phyloP scores from a whole-genome alignment of 208 protist genomes.

The Leishmania tropica region DNA sequence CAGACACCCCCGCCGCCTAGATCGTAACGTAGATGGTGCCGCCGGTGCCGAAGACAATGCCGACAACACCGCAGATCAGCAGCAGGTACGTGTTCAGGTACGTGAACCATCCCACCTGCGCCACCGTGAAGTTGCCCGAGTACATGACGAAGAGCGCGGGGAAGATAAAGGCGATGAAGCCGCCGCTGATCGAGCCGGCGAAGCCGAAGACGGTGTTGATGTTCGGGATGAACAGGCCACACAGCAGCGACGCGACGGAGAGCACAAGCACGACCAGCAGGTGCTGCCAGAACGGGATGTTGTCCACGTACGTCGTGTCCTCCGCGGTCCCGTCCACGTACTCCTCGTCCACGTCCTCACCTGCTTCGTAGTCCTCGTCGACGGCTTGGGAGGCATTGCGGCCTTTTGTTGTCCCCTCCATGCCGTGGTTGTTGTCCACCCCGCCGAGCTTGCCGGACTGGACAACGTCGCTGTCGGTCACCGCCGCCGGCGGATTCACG shows the following conservation, averaged over 20 bases:
- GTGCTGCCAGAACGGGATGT: conserved; percentile 49
- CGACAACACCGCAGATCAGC: conserved; percentile 43
- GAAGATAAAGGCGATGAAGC: conserved; percentile 64
- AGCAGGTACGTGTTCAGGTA: conserved; percentile 60
- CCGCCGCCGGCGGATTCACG: background rate
- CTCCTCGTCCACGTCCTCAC: conserved; percentile 4
- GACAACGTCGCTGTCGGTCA: background rate
- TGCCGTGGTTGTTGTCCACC: background rate
- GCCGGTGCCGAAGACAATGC: conserved; percentile 34
- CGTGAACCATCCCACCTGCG: conserved; percentile 44
- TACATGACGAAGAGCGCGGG: conserved; percentile 68
- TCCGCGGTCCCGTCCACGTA: conserved; percentile 13
- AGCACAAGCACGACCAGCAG: conserved; percentile 35
- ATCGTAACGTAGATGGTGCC: conserved; percentile 38
- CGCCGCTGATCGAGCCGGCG: conserved; percentile 54
- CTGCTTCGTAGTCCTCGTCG: background rate
- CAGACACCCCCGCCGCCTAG: background rate
- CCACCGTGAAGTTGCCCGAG: conserved; percentile 46
- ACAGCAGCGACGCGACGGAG: conserved; percentile 42
- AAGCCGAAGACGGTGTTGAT: conserved; percentile 73
- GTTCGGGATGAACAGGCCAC: conserved; percentile 75
- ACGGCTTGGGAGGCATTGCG: background rate
- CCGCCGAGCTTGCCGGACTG: background rate
- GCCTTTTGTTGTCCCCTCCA: background rate
- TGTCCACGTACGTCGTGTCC: conserved; percentile 44